Base-by-base conservation (phyloP, 306 rosid genomes). In the Prunus dulcis region DNA sequence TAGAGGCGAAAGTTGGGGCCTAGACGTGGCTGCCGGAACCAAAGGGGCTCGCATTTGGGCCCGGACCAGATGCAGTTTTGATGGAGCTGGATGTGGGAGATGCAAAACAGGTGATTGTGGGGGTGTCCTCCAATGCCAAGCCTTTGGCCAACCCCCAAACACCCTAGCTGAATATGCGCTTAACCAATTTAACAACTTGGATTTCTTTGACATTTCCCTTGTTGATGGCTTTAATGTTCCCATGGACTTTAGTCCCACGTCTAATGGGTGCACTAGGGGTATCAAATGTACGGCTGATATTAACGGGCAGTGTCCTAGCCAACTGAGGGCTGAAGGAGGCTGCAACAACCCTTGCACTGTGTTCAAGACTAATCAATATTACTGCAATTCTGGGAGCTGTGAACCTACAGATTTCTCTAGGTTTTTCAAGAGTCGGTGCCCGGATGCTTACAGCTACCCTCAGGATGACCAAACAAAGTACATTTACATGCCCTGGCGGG, bases 101-200 rank as follows among this genome's bases (percentile, higher is more conserved):
- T 82, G 86, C 18, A 38, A 82, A 56, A 74, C 83, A 0, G 80
- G 86, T 2, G 83, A 82, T 52, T 82, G 83, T 52, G 77, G 76
- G 0, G 80, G 80, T 4, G 19, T 46, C 34, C 77, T 78, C 28
- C 46, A 41, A 9, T 91, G 95, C 68, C 18, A 65, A n/a, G 82
- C 74, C 1, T 67, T 18, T 41, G 96, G 95, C 2, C 1, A 46
- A 3, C 77, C 96, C 0, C 98, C 95, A 0, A 78, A 85, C 84
- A 91, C 98, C 1, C n/a, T 91, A 2, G 88, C 87, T 0, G 96
- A 93, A 84, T 78, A 76, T 12, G 80, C 86, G 1, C 71, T 89
- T 4, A 89, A 86, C 80, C 86, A 82, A 23, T 80, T 15, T 2
- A 84, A 79, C 52, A 81, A 34, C 43, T 34, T 34, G 43, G 43